phyloP scores from a whole-genome alignment of 768 basidiomycete genomes.

The Albatrellus ellisii region DNA sequence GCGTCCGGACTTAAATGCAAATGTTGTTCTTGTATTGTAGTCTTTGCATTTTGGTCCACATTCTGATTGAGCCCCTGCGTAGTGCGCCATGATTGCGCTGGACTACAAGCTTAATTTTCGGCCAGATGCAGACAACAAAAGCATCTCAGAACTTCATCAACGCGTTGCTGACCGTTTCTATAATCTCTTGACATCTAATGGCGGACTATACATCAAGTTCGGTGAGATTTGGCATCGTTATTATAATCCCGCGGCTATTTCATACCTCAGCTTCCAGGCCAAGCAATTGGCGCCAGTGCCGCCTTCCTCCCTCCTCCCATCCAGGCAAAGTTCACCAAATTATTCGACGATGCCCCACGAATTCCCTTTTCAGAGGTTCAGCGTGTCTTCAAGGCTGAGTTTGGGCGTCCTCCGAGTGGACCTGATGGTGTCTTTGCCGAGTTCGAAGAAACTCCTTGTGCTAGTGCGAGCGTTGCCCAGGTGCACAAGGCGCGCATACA shows the following conservation, averaged over 20 bases:
- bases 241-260: not conserved
- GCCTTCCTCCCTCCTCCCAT: conserved; percentile 75
- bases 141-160: conserved; percentile 72
- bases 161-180: conserved; percentile 72
- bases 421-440: conserved; percentile 65
- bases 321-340: conserved; percentile 65
- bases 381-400: conserved; percentile 54
- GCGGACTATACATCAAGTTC: conserved; percentile 79
- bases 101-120: conserved; percentile 89
- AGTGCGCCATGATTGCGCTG: conserved; percentile 59
- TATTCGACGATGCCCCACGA: conserved; percentile 84
- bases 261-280: conserved; percentile 27
- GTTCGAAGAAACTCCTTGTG: conserved; percentile 67
- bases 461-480: conserved; percentile 87
- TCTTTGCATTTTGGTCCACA: not conserved
- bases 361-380: conserved; percentile 61
- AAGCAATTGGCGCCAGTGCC: conserved; percentile 77
- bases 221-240: conserved; percentile 26
- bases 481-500: conserved; percentile 69
- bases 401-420: conserved; percentile 49
- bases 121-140: conserved; percentile 43
- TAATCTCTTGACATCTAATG: conserved; percentile 67
- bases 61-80: not conserved
- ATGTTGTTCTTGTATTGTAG: not conserved
- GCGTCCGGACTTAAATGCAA: conserved; percentile 1